Conservation (phyloP, 1,139 yeast species). For the Yamadazyma diddensiae region DNA sequence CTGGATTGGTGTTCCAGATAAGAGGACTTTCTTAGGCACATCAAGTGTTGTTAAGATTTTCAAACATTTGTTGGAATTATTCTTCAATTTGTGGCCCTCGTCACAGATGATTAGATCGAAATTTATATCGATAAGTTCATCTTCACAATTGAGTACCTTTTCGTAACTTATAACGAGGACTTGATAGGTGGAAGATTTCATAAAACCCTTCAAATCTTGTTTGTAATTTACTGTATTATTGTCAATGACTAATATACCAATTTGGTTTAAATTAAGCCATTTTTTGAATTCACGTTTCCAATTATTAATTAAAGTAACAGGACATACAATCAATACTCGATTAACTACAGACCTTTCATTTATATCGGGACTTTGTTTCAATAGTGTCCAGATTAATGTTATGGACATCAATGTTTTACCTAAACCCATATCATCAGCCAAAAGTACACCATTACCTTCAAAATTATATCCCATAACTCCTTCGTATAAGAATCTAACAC, state of each 20-base stretch:
- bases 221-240: slow-evolving; percentile 52
- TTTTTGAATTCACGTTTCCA: slow-evolving; percentile 89
- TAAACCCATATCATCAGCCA: slow-evolving; percentile 97
- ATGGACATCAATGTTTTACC: slow-evolving; percentile 93
- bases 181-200: slow-evolving; percentile 70
- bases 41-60: slow-evolving; percentile 57
- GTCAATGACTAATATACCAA: slow-evolving; percentile 57
- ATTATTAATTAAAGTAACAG: slow-evolving; percentile 82
- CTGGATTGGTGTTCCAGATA: slow-evolving; percentile 95
- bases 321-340: slow-evolving; percentile 81
- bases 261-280: slow-evolving; percentile 75
- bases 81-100: slow-evolving; percentile 89
- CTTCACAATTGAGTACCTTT: slow-evolving; percentile 57
- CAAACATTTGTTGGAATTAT: slow-evolving; percentile 64
- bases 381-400: slow-evolving; percentile 75
- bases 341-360: slow-evolving; percentile 34
- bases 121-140: slow-evolving; percentile 46
- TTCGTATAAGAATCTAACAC: slow-evolving; percentile 75
- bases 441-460: slow-evolving; percentile 68
- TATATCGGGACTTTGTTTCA: slow-evolving; percentile 65
- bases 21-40: slow-evolving; percentile 55
- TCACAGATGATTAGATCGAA: slow-evolving; percentile 87
- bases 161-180: slow-evolving; percentile 88
- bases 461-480: slow-evolving; percentile 69
- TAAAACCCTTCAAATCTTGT: slow-evolving; percentile 58